A percentile compares a stretch with the other conserved stretches of the same genome.
Conservation (phyloP, 2,329 filamentous ascomycete genomes). For the Albifimbria verrucaria region DNA sequence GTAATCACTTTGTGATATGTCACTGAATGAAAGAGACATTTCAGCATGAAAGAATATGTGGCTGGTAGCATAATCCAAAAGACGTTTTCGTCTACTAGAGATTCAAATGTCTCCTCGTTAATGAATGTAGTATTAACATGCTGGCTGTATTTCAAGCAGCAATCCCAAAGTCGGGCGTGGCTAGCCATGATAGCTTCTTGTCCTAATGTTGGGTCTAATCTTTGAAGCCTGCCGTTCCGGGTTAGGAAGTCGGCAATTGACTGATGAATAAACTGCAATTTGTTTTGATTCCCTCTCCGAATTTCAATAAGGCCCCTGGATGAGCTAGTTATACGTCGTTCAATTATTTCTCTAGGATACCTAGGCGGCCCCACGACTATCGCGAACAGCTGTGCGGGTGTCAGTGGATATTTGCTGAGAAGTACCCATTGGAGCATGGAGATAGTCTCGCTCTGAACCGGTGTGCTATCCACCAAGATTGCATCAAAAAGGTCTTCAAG, state of each 20-base stretch:
- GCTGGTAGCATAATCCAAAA: background rate
- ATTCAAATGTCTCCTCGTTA: background rate
- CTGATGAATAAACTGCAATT: no score
- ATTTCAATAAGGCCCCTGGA: no score
- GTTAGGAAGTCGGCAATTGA: no score
- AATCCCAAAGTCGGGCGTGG: background rate
- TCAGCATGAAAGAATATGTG: background rate
- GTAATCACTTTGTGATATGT: background rate
- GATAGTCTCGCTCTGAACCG: no score
- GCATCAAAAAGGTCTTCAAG: no score
- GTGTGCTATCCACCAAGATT: no score
- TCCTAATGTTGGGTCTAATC: background rate
- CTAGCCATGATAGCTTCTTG: background rate
- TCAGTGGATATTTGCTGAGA: no score
- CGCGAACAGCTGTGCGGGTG: no score
- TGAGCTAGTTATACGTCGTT: background rate
- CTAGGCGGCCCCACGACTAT: no score
- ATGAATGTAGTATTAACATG: background rate
- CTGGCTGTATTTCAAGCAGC: background rate
- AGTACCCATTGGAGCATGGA: no score
- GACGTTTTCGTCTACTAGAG: background rate
- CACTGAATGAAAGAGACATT: background rate
- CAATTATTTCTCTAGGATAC: no score
- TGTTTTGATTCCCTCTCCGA: slow-evolving; percentile 16
- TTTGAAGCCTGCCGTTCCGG: no score